phyloP scores from a whole-genome alignment of 768 basidiomycete species.

The Naematelia aurantialba region DNA sequence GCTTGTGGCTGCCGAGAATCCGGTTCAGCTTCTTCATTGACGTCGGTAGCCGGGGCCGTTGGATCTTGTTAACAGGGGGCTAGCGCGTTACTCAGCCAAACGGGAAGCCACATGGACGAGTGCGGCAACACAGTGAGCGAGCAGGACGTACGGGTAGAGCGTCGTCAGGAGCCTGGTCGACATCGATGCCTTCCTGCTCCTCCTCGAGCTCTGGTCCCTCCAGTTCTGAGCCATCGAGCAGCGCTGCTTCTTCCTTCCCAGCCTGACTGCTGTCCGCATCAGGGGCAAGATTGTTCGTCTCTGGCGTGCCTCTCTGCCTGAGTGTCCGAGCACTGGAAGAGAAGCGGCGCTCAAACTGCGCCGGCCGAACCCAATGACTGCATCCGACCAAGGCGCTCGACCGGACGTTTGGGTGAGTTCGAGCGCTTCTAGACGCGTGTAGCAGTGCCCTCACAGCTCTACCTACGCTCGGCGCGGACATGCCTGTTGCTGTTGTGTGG shows the following conservation, averaged over 20 bases:
- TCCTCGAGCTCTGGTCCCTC: no score
- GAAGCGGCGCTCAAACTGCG: not conserved
- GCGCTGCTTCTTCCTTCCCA: not conserved
- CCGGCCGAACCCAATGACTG: not conserved
- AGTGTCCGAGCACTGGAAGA: not conserved
- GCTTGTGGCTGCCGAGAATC: slow-evolving; percentile 24
- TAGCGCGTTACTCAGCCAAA: no score
- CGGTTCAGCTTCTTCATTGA: slow-evolving; percentile 48
- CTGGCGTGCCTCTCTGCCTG: not conserved
- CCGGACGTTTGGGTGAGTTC: no score
- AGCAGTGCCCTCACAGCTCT: not conserved
- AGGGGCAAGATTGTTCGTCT: not conserved
- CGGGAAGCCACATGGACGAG: no score
- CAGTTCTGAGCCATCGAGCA: not conserved
- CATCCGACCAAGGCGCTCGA: not conserved
- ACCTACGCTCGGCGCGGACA: no score
- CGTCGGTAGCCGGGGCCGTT: slow-evolving; percentile 29
- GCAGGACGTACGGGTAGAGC: not conserved
- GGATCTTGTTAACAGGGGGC: not conserved
- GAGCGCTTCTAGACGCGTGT: no score
- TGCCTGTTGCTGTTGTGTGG: no score
- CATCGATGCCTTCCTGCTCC: not conserved
- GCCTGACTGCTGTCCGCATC: not conserved
- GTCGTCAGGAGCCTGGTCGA: not conserved
- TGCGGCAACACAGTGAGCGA: not conserved